phyloP scores from a whole-genome alignment of 257 asterid genomes.

The Avicennia marina region DNA sequence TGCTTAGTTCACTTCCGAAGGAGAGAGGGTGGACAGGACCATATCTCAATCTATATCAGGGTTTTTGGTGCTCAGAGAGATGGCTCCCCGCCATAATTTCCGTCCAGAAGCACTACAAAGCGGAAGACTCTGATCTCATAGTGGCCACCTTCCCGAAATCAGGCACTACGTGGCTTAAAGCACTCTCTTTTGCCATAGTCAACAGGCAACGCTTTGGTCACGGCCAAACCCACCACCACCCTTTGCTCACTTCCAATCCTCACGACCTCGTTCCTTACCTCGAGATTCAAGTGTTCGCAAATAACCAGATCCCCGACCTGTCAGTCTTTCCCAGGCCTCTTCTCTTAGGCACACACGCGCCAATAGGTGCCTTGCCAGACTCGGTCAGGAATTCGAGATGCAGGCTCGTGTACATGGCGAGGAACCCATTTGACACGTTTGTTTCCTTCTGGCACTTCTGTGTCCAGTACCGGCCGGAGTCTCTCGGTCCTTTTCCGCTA shows the following conservation, averaged over 20 bases:
- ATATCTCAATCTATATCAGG: constrained; percentile 31
- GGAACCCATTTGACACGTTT: constrained; percentile 46
- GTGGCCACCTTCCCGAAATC: too few relatives aligned
- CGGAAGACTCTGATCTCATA: constrained; percentile 32
- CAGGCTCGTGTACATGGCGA: constrained; percentile 36
- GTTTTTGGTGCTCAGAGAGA: constrained; percentile 44
- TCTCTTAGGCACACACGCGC: constrained; percentile 41
- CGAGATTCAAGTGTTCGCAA: constrained; percentile 32
- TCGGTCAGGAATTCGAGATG: constrained; percentile 23
- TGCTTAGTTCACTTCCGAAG: constrained; percentile 38
- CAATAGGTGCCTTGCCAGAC: constrained; percentile 27
- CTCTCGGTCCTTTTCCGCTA: constrained; percentile 8
- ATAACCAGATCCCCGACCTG: constrained; percentile 20
- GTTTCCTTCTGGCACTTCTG: constrained; percentile 38
- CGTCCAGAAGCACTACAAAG: constrained; percentile 23
- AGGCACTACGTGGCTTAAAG: too few relatives aligned
- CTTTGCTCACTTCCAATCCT: constrained; percentile 44
- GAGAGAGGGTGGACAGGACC: constrained; percentile 48
- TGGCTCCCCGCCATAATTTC: constrained; percentile 28
- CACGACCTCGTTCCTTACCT: constrained; percentile 48
- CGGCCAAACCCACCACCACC: constrained; percentile 18
- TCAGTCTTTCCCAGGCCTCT: constrained; percentile 26
- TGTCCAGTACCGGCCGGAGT: constrained; percentile 7
- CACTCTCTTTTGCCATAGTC: constrained; percentile 30
- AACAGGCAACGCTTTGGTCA: constrained; percentile 15